phyloP scores from a whole-genome alignment of 2,329 filamentous ascomycete genomes.

The Ophiognomonia clavigignenti-juglandacearum region DNA sequence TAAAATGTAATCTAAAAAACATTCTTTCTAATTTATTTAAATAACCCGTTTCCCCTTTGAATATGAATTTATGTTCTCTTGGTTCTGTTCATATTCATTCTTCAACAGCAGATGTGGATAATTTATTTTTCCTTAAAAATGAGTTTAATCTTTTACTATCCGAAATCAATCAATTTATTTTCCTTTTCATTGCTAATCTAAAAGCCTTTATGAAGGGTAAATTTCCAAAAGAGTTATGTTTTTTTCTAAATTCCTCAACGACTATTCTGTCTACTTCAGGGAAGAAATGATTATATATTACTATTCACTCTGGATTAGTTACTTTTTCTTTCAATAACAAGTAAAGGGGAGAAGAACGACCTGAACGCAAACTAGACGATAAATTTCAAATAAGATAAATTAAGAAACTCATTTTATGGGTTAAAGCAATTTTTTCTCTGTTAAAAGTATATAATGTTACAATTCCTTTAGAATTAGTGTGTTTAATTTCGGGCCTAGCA shows the following conservation, averaged over 20 bases:
- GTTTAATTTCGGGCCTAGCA: slow-evolving; percentile 16
- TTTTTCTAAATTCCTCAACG: neutral
- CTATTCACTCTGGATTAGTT: neutral
- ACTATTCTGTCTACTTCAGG: no score
- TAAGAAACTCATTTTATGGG: slow-evolving; percentile 12
- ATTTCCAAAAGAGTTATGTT: no score
- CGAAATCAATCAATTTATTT: no score
- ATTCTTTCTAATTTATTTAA: slow-evolving; percentile 17
- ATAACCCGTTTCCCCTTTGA: neutral
- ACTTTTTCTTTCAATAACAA: neutral
- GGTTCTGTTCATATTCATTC: neutral
- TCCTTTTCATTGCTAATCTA: neutral
- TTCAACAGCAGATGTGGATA: neutral
- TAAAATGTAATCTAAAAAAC: slow-evolving; percentile 15
- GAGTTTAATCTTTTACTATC: neutral
- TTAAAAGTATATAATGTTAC: slow-evolving; percentile 18
- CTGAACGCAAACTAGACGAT: neutral
- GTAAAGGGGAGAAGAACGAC: neutral
- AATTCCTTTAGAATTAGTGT: slow-evolving; percentile 17
- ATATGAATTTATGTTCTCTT: neutral
- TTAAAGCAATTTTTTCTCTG: slow-evolving; percentile 15
- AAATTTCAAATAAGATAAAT: neutral
- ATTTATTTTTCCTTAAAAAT: neutral
- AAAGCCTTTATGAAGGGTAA: neutral
- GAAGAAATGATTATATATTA: no score